Conservation (phyloP, 2,329 filamentous ascomycete species). For the Emergomyces orientalis region DNA sequence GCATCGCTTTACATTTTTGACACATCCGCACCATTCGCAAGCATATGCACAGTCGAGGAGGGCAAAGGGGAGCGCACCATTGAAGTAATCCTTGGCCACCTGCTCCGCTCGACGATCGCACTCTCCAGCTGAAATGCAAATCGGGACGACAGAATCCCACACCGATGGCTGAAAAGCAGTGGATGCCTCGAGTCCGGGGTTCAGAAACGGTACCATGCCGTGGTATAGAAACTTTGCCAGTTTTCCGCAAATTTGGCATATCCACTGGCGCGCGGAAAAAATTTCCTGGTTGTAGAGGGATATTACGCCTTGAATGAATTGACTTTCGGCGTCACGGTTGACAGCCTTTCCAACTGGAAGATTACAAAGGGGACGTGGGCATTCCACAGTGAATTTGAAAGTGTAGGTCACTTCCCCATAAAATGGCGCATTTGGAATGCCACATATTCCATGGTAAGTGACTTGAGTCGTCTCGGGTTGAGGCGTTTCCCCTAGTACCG, state of each 20-base stretch:
- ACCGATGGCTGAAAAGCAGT: constrained; percentile 16
- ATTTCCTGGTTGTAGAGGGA: not conserved
- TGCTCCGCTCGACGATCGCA: not conserved
- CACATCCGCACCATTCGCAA: not conserved
- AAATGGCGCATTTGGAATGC: not conserved
- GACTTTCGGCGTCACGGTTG: not conserved
- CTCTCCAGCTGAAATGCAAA: not conserved
- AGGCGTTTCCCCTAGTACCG: not conserved
- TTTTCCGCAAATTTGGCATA: not conserved
- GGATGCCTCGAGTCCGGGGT: not conserved
- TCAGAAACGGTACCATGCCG: not conserved
- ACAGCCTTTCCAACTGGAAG: not conserved
- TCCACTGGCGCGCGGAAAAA: not conserved
- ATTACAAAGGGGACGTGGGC: not conserved
- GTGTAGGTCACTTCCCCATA: too few species aligned
- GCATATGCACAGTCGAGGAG: too few species aligned
- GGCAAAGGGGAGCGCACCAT: not conserved
- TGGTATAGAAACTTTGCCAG: constrained; percentile 1
- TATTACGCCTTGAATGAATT: not conserved
- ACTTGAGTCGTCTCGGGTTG: not conserved
- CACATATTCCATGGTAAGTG: not conserved
- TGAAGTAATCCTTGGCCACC: not conserved
- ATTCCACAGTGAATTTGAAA: not conserved
- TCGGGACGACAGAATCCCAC: constrained; percentile 19
- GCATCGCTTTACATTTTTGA: not conserved